A percentile compares a stretch with the other conserved stretches of the same genome.
Evolutionary conservation across 495 filamentous ascomycete species (phyloP).

Genomic region (Lasiosphaeris hirsuta): DNA sequence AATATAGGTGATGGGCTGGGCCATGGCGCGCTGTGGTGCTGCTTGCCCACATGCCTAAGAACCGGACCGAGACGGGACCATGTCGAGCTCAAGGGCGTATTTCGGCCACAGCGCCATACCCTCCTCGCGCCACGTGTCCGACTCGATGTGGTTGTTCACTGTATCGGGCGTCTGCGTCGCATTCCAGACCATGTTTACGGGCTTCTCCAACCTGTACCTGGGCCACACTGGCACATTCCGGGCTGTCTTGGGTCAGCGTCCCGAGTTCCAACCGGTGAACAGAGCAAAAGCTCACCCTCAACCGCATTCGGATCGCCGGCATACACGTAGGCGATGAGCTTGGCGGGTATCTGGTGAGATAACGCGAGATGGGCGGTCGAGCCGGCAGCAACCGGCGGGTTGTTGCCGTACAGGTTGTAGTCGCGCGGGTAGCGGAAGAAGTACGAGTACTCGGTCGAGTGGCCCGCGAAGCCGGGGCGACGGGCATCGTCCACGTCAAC

Average conservation of each 20-base stretch:
- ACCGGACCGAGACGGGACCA: no score
- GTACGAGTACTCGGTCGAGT: conserved; percentile 11
- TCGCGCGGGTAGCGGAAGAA: conserved; percentile 3
- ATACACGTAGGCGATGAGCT: conserved; percentile 5
- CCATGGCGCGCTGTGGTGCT: no score
- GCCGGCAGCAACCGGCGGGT: neutral
- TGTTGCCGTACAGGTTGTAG: conserved; percentile 1
- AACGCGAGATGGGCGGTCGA: neutral
- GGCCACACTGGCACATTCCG: conserved; percentile 4
- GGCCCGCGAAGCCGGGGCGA: conserved; percentile 9
- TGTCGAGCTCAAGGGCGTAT: neutral
- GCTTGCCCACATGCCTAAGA: no score
- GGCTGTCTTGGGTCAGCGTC: neutral
- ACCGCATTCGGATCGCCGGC: conserved; percentile 7
- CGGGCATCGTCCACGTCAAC: neutral
- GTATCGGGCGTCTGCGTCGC: conserved; percentile 1
- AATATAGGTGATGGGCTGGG: no score
- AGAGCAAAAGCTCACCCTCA: neutral
- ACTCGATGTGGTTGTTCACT: conserved; percentile 9
- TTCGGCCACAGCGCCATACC: conserved; percentile 2
- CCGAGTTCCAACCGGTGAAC: neutral
- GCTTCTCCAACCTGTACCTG: conserved; percentile 1
- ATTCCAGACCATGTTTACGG: conserved; percentile 7
- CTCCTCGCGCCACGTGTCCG: conserved; percentile 10
- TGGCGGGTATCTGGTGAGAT: neutral